Percentiles rank a stretch among this genome's conserved stretches.
These are phyloP conservation scores for Rubroboletus pulcherrimus DNA, from an alignment of 768 basidiomycete species.

Conservation along the genomic window DNA sequence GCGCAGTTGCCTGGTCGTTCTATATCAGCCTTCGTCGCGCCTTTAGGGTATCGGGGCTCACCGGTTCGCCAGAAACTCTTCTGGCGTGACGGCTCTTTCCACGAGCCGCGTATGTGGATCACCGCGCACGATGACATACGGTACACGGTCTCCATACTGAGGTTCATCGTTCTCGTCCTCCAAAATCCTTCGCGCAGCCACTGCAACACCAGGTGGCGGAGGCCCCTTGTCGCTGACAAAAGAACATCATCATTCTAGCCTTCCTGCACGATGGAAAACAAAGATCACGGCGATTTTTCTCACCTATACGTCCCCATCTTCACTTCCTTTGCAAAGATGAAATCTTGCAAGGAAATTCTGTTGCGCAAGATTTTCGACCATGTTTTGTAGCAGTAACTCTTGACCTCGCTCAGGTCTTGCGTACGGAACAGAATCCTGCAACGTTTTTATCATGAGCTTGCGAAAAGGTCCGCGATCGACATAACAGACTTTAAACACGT, in stretches of 20 bases:
- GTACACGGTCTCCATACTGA: constrained; percentile 91
- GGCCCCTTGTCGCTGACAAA: constrained; percentile 66
- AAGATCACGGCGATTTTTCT: not conserved
- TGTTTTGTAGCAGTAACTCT: constrained; percentile 78
- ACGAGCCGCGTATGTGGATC: constrained; percentile 62
- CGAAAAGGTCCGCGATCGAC: not conserved
- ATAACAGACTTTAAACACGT: constrained; percentile 72
- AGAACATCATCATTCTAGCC: not conserved
- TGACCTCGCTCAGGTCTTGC: constrained; percentile 85
- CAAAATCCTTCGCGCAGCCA: constrained; percentile 73
- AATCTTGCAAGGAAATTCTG: constrained; percentile 83
- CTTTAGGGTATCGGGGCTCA: constrained; percentile 28
- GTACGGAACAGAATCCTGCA: constrained; percentile 86
- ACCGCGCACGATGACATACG: constrained; percentile 79
- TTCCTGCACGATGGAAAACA: not conserved
- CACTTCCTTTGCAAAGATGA: constrained; percentile 93
- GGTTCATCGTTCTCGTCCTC: constrained; percentile 79
- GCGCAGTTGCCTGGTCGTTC: constrained; percentile 49
- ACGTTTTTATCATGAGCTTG: not conserved
- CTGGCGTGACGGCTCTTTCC: constrained; percentile 71
- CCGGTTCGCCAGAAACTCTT: constrained; percentile 64
- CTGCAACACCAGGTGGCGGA: constrained; percentile 89
- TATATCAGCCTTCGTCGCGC: not conserved
- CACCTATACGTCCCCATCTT: constrained; percentile 91
- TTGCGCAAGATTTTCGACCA: constrained; percentile 85